These are phyloP conservation scores for Coriaria nepalensis DNA, from an alignment of 306 rosid genomes.

Conservation along the genomic window DNA sequence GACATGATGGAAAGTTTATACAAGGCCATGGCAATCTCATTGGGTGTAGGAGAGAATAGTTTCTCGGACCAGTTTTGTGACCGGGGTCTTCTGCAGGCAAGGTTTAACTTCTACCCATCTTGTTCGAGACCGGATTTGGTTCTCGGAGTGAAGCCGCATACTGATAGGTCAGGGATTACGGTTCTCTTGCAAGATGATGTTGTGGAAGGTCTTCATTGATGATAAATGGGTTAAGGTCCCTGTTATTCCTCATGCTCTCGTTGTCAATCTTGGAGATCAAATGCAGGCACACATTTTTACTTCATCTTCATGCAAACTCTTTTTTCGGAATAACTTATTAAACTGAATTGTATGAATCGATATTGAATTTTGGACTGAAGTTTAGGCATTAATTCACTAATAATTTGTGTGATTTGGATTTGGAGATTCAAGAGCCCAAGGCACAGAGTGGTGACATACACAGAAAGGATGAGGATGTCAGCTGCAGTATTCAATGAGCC, in stretches of 20 bases:
- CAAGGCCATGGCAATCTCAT: constrained; percentile 34
- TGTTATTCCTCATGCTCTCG: constrained; percentile 36
- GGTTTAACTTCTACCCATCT: constrained; percentile 45
- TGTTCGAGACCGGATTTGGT: constrained; percentile 52
- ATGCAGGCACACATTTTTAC: constrained; percentile 31
- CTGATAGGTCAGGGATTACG: constrained; percentile 50
- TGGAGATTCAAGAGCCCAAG: too few species aligned
- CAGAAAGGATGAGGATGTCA: too few species aligned
- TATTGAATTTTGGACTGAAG: too few species aligned
- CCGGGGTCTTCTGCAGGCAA: constrained; percentile 11
- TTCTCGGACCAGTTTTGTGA: constrained; percentile 40
- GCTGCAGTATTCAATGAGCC: too few species aligned
- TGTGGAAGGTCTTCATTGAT: constrained; percentile 47
- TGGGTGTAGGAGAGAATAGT: constrained; percentile 34
- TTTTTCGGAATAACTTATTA: too few species aligned
- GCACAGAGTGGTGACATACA: too few species aligned
- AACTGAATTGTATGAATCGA: too few species aligned
- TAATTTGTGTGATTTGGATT: too few species aligned
- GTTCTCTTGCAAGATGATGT: constrained; percentile 42
- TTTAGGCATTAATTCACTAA: too few species aligned
- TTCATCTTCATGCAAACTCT: not conserved
- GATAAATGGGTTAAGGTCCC: constrained; percentile 43
- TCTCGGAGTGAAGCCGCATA: constrained; percentile 55
- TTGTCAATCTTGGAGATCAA: constrained; percentile 57
- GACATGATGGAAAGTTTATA: constrained; percentile 28